phyloP scores from a whole-genome alignment of 306 rosid species.

The Abrus precatorius region DNA sequence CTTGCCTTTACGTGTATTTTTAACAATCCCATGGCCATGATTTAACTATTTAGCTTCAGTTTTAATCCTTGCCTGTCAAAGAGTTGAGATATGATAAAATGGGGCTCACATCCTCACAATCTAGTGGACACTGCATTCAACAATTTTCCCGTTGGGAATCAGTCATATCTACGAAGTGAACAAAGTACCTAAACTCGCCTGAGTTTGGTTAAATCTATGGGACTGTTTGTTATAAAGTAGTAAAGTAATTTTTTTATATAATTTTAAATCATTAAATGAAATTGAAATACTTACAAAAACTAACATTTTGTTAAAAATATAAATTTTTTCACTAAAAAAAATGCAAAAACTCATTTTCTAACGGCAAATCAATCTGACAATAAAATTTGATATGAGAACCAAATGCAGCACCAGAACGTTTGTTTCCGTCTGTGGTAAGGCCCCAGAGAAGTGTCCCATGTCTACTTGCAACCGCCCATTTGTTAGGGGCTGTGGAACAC shows the following conservation, averaged over 20 bases:
- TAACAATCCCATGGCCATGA: neutral
- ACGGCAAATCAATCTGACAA: neutral
- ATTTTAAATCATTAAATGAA: no score
- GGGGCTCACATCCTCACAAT: conserved; percentile 15
- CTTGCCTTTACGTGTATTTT: conserved; percentile 24
- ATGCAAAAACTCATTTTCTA: no score
- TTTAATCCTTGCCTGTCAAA: neutral
- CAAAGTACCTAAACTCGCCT: neutral
- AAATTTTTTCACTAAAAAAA: no score
- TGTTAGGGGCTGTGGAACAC: neutral
- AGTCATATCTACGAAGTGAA: neutral
- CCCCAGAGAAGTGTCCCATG: neutral
- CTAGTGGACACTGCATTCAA: neutral
- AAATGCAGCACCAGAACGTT: neutral
- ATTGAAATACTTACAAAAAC: no score
- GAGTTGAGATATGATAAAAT: conserved; percentile 4
- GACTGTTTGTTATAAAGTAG: no score
- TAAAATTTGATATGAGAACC: neutral
- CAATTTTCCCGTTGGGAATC: neutral
- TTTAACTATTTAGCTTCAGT: neutral
- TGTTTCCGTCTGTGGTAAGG: neutral
- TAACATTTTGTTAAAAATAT: no score
- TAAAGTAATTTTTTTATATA: no score
- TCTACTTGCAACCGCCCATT: conserved; percentile 9
- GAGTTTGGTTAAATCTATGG: neutral